Base-by-base conservation (phyloP, 192 early-diverging fungal genomes). In the Funneliformis geosporum region DNA sequence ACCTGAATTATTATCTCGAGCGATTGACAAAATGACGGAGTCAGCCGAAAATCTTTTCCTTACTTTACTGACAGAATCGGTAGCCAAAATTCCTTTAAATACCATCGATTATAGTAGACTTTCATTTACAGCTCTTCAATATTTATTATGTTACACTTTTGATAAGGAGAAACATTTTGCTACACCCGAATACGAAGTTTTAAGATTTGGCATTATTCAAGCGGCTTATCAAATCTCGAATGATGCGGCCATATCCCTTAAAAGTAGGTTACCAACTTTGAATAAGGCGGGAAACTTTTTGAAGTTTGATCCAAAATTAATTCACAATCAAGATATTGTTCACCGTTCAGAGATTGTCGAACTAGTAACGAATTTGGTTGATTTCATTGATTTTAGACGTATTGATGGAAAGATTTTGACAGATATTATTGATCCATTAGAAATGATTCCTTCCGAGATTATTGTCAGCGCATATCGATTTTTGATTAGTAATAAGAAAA, bases 341-440 rank as follows among this genome's bases (percentile, higher is more conserved):
- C 8, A 16, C 33, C n/a, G 38, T 12, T 9, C 69, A 21, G 2
- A 38, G 12, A 42, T 71, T 40, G 38, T 25, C 4, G 44, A 71
- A 40, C 5, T 71, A 42, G 9, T 71, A 16, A 18, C 27, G 0
- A 23, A 23, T 38, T 9, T 74, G 11, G 38, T 60, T 60, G 23
- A 25, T n/a, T 18, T n/a, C 16, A 74, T 74, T 38, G 46, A 74
- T 60, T 74, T 47, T 23, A 28, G 42, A 21, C 27, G 25, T 28
- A 47, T 74, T 11, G 47, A 74, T 21, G 27, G 18, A 28, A 39
- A 74, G 7, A 60, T 59, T 74, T 21, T 74, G 21, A 60, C 4
- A 21, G 38, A 74, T 11, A 74, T 74, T 5, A 74, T 74, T 60
- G 46, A 74, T 38, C 73, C 73, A n/a, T 74, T 74, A 38, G 46